These are phyloP conservation scores for Neofusicoccum ribis DNA, from an alignment of 2,329 filamentous ascomycete genomes.

Conservation along the genomic window DNA sequence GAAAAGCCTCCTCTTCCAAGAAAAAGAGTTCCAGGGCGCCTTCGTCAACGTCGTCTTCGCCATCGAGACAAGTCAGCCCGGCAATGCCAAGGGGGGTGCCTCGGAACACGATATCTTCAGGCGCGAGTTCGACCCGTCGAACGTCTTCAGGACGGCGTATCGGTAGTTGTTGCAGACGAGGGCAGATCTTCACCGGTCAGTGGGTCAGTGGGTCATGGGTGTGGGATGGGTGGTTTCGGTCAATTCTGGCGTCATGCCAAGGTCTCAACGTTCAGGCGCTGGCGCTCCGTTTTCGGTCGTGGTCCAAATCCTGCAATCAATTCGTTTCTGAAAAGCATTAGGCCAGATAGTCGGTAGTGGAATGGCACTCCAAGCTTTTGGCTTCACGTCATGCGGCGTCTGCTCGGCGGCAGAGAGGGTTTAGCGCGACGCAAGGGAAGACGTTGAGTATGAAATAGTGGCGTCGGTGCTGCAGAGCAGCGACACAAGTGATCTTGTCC, in stretches of 20 bases:
- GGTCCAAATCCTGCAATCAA: constrained; percentile 2
- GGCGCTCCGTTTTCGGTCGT: constrained; percentile 12
- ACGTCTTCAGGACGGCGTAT: constrained; percentile 39
- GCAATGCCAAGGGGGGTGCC: constrained; percentile 32
- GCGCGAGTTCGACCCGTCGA: constrained; percentile 39
- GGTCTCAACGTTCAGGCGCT: constrained; percentile 10
- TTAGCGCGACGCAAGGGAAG: constrained; percentile 13
- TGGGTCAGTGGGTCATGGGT: neutral
- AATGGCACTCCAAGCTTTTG: constrained; percentile 13
- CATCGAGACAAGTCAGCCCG: constrained; percentile 41
- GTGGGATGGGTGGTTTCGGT: neutral
- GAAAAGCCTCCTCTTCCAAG: constrained; percentile 44
- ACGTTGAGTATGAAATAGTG: constrained; percentile 8
- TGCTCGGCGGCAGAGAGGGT: neutral
- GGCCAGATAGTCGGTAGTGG: neutral
- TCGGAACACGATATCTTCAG: constrained; percentile 44
- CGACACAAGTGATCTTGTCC: constrained; percentile 11
- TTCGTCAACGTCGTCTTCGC: constrained; percentile 49
- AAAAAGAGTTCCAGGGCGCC: constrained; percentile 45
- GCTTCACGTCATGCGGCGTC: constrained; percentile 15
- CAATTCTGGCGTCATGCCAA: constrained; percentile 1
- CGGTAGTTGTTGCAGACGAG: constrained; percentile 20
- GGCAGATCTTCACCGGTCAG: neutral
- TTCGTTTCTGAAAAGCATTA: neutral
- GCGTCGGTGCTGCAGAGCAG: constrained; percentile 12